Evolutionary conservation across 768 basidiomycete species (phyloP), one percentile per base, ranked within the genome.

Genomic region (Psilocybe subaeruginosa): DNA sequence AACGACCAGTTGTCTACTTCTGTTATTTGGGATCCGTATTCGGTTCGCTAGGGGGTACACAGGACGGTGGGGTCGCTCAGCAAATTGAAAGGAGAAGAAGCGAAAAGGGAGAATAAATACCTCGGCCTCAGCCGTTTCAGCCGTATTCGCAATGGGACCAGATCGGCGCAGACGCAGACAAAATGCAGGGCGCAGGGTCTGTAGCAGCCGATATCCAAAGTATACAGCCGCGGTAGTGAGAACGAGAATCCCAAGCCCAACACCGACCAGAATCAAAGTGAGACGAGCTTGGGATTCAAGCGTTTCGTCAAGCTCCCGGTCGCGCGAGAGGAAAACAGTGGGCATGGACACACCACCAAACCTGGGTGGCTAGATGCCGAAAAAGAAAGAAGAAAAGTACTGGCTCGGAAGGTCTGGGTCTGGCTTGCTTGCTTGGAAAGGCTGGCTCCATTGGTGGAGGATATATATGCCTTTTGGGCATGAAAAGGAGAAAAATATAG

Each of bases 281-380:
- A 59, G 49, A 55, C 63, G 66, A 14, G 67, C 62, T 31, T 69
- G 68, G 14, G 68, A 68, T 62, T 71, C 64, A 27, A 71, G 68
- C 3, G 59, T 61, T 17, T 60, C 53, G 55, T 72, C 70, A 11
- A 70, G 66, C 53, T 58, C 56, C 17, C 61, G 61, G 50, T 70
- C 69, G 9, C 68, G 68, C 37, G 61, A n/a, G 14, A 39, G n/a
- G 16, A 52, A 39, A 55, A 52, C 54, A 52, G 55, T 47, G 55
- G 63, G 60, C 66, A 66, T 66, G 60, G 9, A 59, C 56, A 46
- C 46, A 58, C 62, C 55, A 55, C 56, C 35, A 33, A 37, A 16
- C 50, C 50, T 53, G 37, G 52, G 41, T 43, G 41, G 41, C 41
- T 35, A 37, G 33, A 37, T 37, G 31, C 29, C n/a, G 1, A 8